phyloP scores from a whole-genome alignment of 2,329 filamentous ascomycete species.

The Cladosporium sp. region DNA sequence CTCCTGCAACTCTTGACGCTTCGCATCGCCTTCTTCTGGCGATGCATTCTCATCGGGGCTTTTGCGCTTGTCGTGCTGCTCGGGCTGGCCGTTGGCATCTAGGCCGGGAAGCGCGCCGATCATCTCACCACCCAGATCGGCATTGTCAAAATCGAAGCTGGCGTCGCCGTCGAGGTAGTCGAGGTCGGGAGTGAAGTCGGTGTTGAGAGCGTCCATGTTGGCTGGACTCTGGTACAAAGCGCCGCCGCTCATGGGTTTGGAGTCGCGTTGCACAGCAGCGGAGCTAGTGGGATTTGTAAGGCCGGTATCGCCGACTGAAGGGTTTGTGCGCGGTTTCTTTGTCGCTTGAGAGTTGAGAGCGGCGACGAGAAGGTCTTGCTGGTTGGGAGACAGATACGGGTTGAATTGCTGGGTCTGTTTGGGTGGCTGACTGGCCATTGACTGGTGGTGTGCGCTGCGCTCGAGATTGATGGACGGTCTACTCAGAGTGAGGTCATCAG shows the following conservation, averaged over 20 bases:
- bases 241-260: constrained; percentile 19
- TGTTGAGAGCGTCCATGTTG: constrained; percentile 22
- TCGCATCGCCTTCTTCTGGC: constrained; percentile 61
- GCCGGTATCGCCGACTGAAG: constrained; percentile 7
- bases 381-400: constrained; percentile 40
- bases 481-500: constrained; percentile 11
- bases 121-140: constrained; percentile 53
- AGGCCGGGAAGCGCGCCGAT: constrained; percentile 64
- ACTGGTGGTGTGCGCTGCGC: not conserved
- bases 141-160: constrained; percentile 62
- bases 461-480: not conserved
- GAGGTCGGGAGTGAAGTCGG: constrained; percentile 61
- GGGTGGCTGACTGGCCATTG: constrained; percentile 9
- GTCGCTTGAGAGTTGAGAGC: constrained; percentile 39
- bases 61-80: constrained; percentile 60
- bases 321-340: constrained; percentile 5
- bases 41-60: constrained; percentile 59
- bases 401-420: constrained; percentile 24
- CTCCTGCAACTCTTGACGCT: constrained; percentile 76
- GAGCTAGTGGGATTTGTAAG: constrained; percentile 10
- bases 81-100: constrained; percentile 37
- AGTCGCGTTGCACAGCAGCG: constrained; percentile 9
- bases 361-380: constrained; percentile 44
- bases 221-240: constrained; percentile 5
- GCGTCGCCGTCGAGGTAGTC: constrained; percentile 74